These are phyloP conservation scores for Aspergillus brunneoviolaceus DNA, from an alignment of 2,329 filamentous ascomycete species.

Conservation along the genomic window DNA sequence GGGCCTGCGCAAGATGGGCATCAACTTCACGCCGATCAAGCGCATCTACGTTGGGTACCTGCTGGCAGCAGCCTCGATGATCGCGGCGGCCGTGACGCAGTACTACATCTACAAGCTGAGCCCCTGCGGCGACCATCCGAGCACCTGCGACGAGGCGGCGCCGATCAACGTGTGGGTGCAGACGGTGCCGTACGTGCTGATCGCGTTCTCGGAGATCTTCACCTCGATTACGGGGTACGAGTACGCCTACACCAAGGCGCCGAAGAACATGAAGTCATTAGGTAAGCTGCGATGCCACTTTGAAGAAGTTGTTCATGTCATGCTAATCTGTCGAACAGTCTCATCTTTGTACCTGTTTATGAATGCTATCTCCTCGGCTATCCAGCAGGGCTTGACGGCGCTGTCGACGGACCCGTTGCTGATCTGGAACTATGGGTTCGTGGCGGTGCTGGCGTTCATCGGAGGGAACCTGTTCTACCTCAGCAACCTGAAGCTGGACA, in stretches of 20 bases:
- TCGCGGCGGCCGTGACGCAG: conserved; percentile 52
- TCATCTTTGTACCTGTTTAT: conserved; percentile 66
- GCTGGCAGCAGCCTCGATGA: conserved; percentile 50
- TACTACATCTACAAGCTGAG: conserved; percentile 58
- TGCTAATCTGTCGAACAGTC: conserved; percentile 41
- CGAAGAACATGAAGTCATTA: conserved; percentile 74
- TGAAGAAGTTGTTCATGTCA: neutral
- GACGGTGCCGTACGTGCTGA: conserved; percentile 50
- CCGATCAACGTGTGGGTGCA: conserved; percentile 64
- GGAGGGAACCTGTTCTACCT: conserved; percentile 68
- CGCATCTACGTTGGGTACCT: conserved; percentile 53
- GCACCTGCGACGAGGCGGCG: conserved; percentile 50
- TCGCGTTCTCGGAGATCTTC: conserved; percentile 59
- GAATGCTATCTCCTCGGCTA: conserved; percentile 65
- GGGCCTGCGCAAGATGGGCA: conserved; percentile 44
- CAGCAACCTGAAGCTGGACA: conserved; percentile 62
- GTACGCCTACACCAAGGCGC: conserved; percentile 74
- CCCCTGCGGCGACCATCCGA: conserved; percentile 58
- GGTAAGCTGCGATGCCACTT: conserved; percentile 56
- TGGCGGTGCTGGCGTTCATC: conserved; percentile 62
- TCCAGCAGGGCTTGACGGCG: conserved; percentile 66
- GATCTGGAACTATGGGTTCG: conserved; percentile 69
- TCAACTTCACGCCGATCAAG: conserved; percentile 55
- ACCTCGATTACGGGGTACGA: conserved; percentile 63
- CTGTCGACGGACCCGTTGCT: conserved; percentile 65